Percentiles rank a stretch among this genome's conserved stretches.
These are phyloP conservation scores for Pythium vanterpoolii DNA, from an alignment of 352 stramenopile genomes.

Conservation along the genomic window DNA sequence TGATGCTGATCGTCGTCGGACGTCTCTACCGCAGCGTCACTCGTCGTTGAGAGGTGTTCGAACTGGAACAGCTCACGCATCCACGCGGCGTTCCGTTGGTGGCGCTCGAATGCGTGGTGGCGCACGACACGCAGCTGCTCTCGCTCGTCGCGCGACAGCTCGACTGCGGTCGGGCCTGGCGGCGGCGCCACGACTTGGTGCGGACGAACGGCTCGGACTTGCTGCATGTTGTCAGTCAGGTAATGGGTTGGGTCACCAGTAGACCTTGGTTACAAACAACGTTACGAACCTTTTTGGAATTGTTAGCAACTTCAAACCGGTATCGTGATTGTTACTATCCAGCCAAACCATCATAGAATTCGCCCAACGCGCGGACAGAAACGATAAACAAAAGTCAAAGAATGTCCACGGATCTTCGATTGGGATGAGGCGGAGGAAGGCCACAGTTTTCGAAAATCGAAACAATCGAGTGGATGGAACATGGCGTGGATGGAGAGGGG, in stretches of 20 bases:
- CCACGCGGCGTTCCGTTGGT: conserved; percentile 65
- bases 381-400: too few relatives aligned
- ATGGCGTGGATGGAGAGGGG: too few relatives aligned
- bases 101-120: conserved; percentile 55
- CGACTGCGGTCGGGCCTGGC: neutral
- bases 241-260: neutral
- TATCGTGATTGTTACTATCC: too few relatives aligned
- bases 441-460: too few relatives aligned
- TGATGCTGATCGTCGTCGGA: neutral
- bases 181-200: conserved; percentile 18
- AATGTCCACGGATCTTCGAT: too few relatives aligned
- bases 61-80: conserved; percentile 30
- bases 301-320: too few relatives aligned
- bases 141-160: conserved; percentile 42
- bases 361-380: too few relatives aligned
- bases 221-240: conserved; percentile 3
- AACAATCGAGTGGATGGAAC: too few relatives aligned
- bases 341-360: neutral
- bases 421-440: too few relatives aligned
- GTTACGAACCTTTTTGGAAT: neutral
- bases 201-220: conserved; percentile 8
- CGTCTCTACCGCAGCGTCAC: neutral
- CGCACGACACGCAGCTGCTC: conserved; percentile 46
- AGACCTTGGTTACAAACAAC: neutral
- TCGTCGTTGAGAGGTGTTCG: neutral